Evolutionary conservation across 352 stramenopile species (phyloP), one percentile per base, ranked within the genome.

Genomic region (Phytopythium chamaehyphon): DNA sequence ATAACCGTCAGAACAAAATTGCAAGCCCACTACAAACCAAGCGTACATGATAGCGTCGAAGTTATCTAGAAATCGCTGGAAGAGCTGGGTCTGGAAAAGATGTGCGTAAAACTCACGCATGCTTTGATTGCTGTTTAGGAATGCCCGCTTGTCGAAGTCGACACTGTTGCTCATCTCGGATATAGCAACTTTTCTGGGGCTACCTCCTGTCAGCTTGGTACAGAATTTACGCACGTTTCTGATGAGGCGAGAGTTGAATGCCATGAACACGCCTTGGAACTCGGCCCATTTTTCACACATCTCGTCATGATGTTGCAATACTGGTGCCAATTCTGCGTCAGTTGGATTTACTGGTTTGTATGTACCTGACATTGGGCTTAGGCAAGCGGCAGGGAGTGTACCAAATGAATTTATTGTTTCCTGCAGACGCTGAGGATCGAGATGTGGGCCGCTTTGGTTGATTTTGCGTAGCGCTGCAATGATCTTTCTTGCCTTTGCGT

Each of bases 1-100:
- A 16, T 33, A 4, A 21, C n/a, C n/a, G n/a, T n/a, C n/a, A n/a
- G n/a, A n/a, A n/a, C n/a, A n/a, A n/a, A n/a, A n/a, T n/a, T n/a
- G n/a, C n/a, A n/a, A n/a, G n/a, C n/a, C n/a, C n/a, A n/a, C n/a
- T n/a, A n/a, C n/a, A n/a, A n/a, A n/a, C n/a, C n/a, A n/a, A n/a
- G n/a, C 55, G 47, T 44, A 73, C 62, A 31, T 54, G 37, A 61
- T 40, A 1, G 47, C 16, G 40, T 47, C 52, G 28, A 66, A 69
- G 14, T 62, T 71, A 40, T 88, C 75, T 26, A 91, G 65, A 24
- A 84, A 89, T 3, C 71, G 66, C 47, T 89, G 73, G 40, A 91
- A 91, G 22, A 86, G 62, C 40, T 89, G 81, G 0, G 81, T 91
- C 39, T 88, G 71, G 47, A 91, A 89, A 6, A 91, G 62, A 23